phyloP scores from a whole-genome alignment of 192 early-diverging fungal genomes.

The Coemansia sp. region DNA sequence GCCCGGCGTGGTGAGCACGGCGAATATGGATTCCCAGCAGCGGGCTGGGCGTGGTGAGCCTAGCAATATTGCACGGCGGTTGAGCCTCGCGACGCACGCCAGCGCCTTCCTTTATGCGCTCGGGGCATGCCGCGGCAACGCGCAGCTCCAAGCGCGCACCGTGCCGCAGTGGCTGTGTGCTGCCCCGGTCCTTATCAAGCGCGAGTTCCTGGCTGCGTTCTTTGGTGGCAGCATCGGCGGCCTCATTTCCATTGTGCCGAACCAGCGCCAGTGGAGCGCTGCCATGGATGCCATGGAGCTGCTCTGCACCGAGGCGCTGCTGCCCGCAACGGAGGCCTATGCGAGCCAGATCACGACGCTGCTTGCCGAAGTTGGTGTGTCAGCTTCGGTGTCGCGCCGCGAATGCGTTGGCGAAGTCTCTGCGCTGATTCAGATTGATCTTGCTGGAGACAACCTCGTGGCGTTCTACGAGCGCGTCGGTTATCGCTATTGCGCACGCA shows the following conservation, averaged over 20 bases:
- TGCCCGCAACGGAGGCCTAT: constrained; percentile 10
- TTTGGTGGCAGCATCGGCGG: constrained; percentile 8
- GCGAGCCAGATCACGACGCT: constrained; percentile 9
- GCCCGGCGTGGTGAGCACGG: background rate
- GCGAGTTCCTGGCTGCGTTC: constrained; percentile 30
- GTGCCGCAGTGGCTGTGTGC: constrained; percentile 22
- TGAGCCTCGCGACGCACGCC: constrained; percentile 1
- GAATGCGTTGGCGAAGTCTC: background rate
- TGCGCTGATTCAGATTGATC: background rate
- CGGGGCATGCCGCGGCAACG: constrained; percentile 1
- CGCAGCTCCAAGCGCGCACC: background rate
- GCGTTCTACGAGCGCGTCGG: constrained; percentile 32
- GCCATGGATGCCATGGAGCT: constrained; percentile 11
- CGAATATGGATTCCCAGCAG: background rate
- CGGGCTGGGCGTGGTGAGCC: background rate
- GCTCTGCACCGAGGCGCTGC: background rate
- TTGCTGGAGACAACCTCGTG: background rate
- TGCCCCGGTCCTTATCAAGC: constrained; percentile 19
- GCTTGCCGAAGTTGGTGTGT: constrained; percentile 17
- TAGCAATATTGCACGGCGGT: background rate
- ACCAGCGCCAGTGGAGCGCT: constrained; percentile 3
- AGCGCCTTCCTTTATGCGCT: constrained; percentile 9
- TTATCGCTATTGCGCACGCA: constrained; percentile 17
- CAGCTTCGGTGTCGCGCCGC: constrained; percentile 1
- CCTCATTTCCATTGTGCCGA: constrained; percentile 5